Evolutionary conservation across 768 basidiomycete genomes (phyloP).

Genomic region (Mrakia hoshinonis): DNA sequence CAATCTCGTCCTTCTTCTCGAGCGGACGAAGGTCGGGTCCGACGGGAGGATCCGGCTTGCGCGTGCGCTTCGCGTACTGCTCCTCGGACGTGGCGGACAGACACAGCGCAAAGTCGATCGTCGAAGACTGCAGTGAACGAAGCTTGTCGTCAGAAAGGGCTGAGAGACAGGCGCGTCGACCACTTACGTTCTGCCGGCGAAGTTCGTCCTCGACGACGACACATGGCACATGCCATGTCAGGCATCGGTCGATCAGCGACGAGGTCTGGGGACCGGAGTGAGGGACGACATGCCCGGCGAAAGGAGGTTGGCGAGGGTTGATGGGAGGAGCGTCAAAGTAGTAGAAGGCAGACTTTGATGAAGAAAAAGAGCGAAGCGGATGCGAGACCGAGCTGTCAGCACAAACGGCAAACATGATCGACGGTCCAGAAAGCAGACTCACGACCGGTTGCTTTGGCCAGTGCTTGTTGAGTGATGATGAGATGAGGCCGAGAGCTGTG

Average conservation of each 20-base stretch:
- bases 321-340: conserved; percentile 40
- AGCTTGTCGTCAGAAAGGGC: background rate
- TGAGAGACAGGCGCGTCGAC: background rate
- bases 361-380: too few relatives aligned
- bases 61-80: conserved; percentile 71
- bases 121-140: conserved; percentile 62
- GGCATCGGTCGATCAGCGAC: conserved; percentile 76
- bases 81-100: conserved; percentile 81
- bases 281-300: conserved; percentile 55
- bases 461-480: conserved; percentile 62
- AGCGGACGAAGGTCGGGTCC: conserved; percentile 48
- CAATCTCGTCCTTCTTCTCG: conserved; percentile 96
- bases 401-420: too few relatives aligned
- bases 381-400: too few relatives aligned
- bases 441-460: conserved; percentile 71
- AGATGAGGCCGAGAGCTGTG: conserved; percentile 78
- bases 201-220: conserved; percentile 84
- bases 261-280: conserved; percentile 72
- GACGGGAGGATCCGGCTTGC: conserved; percentile 41
- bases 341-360: conserved; percentile 40
- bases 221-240: conserved; percentile 82
- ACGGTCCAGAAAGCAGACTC: conserved; percentile 30
- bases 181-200: conserved; percentile 79
- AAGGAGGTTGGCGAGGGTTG: conserved; percentile 57
- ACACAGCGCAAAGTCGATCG: conserved; percentile 91